Evolutionary conservation across 805 yeast species (phyloP).

Genomic region (Huiozyma sinensis): DNA sequence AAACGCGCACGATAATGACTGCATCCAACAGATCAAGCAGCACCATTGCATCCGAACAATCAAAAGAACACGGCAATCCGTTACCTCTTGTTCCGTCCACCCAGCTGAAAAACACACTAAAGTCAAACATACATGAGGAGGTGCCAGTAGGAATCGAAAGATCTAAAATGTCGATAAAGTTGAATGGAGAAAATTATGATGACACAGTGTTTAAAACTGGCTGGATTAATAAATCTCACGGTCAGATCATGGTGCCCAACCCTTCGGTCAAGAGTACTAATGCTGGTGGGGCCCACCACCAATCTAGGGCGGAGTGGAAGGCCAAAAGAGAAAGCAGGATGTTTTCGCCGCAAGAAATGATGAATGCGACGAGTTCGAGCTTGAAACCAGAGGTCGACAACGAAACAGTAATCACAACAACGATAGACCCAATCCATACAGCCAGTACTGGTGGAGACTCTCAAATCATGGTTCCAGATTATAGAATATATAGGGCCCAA

Average conservation of each 20-base stretch:
- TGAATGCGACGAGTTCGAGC: neutral
- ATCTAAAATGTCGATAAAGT: neutral
- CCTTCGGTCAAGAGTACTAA: neutral
- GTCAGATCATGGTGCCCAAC: constrained; percentile 8
- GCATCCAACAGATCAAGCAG: neutral
- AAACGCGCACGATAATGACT: neutral
- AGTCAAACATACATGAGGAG: no score
- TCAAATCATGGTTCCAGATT: constrained; percentile 21
- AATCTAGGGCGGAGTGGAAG: neutral
- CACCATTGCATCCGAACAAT: neutral
- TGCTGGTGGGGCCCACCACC: neutral
- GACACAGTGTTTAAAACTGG: constrained; percentile 37
- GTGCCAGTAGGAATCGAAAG: no score
- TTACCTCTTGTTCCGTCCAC: neutral
- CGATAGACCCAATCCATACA: constrained; percentile 3
- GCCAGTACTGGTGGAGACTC: constrained; percentile 3
- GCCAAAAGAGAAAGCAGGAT: constrained; percentile 19
- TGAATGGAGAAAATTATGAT: constrained; percentile 30
- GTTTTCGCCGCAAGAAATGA: constrained; percentile 4
- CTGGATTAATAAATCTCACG: constrained; percentile 47
- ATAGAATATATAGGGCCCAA: constrained; percentile 48
- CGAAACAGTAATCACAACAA: neutral
- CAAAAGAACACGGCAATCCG: neutral
- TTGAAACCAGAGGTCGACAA: neutral
- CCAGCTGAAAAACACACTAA: no score